These are phyloP conservation scores for Chlamydomonas sphaeroides DNA, from an alignment of 139 green algal genomes.

Conservation along the genomic window DNA sequence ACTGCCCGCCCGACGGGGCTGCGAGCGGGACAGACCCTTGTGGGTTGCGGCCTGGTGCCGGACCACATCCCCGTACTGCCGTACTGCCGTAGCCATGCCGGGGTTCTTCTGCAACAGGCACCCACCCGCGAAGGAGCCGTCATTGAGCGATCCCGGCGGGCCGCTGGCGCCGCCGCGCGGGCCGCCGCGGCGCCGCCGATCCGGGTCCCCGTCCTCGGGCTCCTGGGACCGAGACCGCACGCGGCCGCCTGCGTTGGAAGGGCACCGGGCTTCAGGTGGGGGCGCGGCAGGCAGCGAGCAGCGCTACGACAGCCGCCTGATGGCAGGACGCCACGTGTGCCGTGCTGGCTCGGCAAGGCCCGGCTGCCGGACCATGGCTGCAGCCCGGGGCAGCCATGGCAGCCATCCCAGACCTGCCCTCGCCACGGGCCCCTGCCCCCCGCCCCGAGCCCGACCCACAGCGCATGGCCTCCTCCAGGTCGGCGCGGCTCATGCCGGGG, in stretches of 20 bases:
- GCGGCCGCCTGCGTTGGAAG: constrained; percentile 24
- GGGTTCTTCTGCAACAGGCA: no score
- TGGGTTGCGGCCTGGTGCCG: no score
- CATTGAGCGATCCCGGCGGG: constrained; percentile 8
- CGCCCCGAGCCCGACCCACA: not conserved
- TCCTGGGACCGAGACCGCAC: constrained; percentile 26
- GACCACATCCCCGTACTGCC: not conserved
- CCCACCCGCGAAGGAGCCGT: constrained; percentile 44
- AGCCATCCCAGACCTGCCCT: not conserved
- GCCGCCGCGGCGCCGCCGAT: not conserved
- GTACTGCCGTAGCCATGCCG: not conserved
- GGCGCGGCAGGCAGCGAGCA: not conserved
- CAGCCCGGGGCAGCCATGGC: not conserved
- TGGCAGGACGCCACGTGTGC: not conserved
- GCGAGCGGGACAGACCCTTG: not conserved
- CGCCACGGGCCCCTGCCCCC: not conserved
- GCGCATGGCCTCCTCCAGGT: constrained; percentile 45
- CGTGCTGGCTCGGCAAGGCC: no score
- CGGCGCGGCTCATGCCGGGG: constrained; percentile 40
- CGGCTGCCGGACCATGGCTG: not conserved
- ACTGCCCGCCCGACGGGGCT: no score
- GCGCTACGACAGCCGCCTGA: not conserved
- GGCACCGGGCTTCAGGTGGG: no score
- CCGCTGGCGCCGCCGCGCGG: no score
- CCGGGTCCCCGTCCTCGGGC: constrained; percentile 23